Conservation (phyloP, 306 rosid species). For the Vicia faba region DNA sequence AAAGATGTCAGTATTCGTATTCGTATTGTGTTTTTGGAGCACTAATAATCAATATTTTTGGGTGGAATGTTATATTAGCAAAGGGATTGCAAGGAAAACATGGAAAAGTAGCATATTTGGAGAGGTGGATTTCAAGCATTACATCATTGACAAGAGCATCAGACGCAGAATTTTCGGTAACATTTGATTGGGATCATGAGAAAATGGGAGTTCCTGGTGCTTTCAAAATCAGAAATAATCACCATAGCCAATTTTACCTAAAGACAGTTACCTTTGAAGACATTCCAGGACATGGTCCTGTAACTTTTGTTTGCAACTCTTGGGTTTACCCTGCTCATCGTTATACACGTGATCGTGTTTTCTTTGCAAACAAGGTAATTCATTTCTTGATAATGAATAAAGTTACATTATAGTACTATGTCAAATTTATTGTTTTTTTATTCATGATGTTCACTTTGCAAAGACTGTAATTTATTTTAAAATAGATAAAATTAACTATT, state of each 20-base stretch:
- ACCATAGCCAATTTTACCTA: constrained; percentile 76
- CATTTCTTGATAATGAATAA: not conserved
- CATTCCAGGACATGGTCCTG: constrained; percentile 62
- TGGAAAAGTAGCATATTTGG: constrained; percentile 64
- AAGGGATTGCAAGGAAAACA: constrained; percentile 52
- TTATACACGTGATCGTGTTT: constrained; percentile 63
- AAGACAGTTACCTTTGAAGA: constrained; percentile 64
- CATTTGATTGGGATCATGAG: constrained; percentile 72
- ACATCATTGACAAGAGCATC: constrained; percentile 43
- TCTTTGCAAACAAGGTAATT: constrained; percentile 73
- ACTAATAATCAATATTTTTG: not conserved
- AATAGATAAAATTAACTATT: no score
- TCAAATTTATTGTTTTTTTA: not conserved
- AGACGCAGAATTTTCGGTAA: constrained; percentile 51
- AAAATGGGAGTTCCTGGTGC: constrained; percentile 81
- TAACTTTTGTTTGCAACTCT: constrained; percentile 81
- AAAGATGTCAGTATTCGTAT: no score
- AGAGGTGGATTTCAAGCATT: constrained; percentile 65
- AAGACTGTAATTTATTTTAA: no score
- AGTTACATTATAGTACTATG: not conserved
- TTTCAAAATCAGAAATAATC: constrained; percentile 60
- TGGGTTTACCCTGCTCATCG: constrained; percentile 91
- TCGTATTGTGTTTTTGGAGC: not conserved
- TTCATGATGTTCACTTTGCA: not conserved
- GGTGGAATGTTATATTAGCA: constrained; percentile 23